Conservation (phyloP, 2,329 filamentous ascomycete genomes). For the Didymella pomorum region DNA sequence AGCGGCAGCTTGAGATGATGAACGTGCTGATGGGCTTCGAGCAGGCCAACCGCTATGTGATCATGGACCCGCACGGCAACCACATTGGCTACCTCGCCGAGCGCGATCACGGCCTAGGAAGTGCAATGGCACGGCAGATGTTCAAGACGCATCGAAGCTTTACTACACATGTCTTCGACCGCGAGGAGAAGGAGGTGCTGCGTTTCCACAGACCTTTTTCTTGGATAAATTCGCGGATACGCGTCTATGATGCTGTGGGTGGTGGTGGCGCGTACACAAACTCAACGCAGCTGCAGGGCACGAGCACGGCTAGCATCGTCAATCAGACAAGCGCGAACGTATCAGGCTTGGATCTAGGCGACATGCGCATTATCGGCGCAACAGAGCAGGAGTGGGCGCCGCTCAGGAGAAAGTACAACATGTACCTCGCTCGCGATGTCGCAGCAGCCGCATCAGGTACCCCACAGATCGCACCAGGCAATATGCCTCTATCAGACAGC, state of each 20-base stretch:
- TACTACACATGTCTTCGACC: constrained; percentile 71
- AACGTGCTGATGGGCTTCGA: constrained; percentile 72
- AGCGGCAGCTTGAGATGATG: constrained; percentile 71
- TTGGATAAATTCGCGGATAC: constrained; percentile 67
- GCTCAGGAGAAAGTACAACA: constrained; percentile 68
- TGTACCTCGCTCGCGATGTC: constrained; percentile 65
- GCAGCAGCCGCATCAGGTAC: constrained; percentile 50
- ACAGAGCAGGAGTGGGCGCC: constrained; percentile 71
- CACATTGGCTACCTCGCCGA: constrained; percentile 72
- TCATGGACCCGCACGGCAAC: constrained; percentile 69
- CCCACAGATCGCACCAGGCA: constrained; percentile 53
- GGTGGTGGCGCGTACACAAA: constrained; percentile 43
- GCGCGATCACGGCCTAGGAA: constrained; percentile 66
- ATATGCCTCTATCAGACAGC: constrained; percentile 58
- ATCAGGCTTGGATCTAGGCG: constrained; percentile 61
- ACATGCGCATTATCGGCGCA: constrained; percentile 71
- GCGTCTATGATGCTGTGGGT: constrained; percentile 47
- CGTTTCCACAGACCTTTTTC: constrained; percentile 69
- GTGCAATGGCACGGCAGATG: constrained; percentile 65
- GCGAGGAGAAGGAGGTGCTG: constrained; percentile 66
- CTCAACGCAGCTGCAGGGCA: constrained; percentile 56
- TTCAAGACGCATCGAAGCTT: constrained; percentile 70
- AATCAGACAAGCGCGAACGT: constrained; percentile 59
- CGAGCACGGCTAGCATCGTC: constrained; percentile 53
- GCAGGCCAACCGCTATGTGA: constrained; percentile 71